Conservation (phyloP, 225 moss, liverwort and hornwort genomes). For the Anthoceros angustus region DNA sequence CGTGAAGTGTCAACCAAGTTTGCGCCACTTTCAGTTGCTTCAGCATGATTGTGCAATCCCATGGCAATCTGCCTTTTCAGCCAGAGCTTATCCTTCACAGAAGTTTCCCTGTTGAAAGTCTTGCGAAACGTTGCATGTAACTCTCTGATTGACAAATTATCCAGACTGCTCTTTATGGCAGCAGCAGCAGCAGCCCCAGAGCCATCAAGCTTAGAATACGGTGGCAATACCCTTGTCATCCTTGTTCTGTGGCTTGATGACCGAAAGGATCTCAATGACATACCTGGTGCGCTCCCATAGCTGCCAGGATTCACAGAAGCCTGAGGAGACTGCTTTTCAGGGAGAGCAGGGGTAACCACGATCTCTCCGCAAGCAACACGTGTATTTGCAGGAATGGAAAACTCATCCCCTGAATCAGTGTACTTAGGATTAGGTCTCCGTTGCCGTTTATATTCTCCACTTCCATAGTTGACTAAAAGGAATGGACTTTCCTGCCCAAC, state of each 20-base stretch:
- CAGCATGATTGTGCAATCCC: conserved; percentile 54
- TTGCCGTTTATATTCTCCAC: conserved; percentile 61
- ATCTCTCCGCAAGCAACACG: conserved; percentile 24
- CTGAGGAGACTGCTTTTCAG: conserved; percentile 19
- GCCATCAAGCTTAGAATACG: not conserved
- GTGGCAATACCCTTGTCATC: not conserved
- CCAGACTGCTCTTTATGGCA: conserved; percentile 17
- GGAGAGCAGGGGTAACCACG: not conserved
- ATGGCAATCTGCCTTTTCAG: conserved; percentile 84
- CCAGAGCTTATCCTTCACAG: conserved; percentile 98
- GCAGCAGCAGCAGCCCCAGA: conserved; percentile 3
- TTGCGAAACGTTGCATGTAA: conserved; percentile 78
- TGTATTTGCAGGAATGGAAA: not conserved
- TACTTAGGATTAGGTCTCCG: conserved; percentile 94
- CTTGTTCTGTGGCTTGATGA: not conserved
- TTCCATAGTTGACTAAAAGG: conserved; percentile 32
- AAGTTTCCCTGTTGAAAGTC: conserved; percentile 75
- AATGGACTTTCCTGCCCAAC: conserved; percentile 32
- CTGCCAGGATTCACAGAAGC: conserved; percentile 22
- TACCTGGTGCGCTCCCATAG: not conserved
- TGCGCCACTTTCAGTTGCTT: conserved; percentile 19
- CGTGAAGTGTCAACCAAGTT: conserved; percentile 17
- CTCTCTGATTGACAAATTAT: conserved; percentile 86
- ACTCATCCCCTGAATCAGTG: conserved; percentile 35
- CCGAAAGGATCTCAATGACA: not conserved